These are phyloP conservation scores for Exophiala calicioides DNA, from an alignment of 2,329 filamentous ascomycete genomes.

Conservation along the genomic window DNA sequence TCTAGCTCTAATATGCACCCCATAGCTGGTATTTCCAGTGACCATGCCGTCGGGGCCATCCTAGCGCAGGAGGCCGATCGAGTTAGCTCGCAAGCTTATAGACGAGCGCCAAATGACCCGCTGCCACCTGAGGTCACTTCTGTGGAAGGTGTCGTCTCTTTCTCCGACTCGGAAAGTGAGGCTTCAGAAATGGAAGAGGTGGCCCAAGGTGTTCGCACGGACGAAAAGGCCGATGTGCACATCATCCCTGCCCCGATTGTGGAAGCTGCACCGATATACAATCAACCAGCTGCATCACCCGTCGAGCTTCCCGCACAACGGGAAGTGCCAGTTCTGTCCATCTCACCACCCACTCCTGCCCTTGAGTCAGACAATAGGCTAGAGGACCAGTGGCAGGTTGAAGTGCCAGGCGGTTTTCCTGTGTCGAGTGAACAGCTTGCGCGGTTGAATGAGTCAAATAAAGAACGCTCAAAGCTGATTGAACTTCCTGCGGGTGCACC, in stretches of 20 bases:
- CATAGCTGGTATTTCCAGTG: conserved; percentile 46
- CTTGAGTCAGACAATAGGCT: conserved; percentile 38
- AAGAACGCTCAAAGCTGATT: not conserved
- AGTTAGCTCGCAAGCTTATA: conserved; percentile 18
- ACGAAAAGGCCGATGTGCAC: not conserved
- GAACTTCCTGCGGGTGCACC: not conserved
- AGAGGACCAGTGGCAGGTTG: conserved; percentile 41
- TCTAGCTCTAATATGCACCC: conserved; percentile 37
- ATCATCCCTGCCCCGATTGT: not conserved
- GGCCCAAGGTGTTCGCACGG: not conserved
- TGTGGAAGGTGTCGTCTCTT: conserved; percentile 65
- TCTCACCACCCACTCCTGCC: conserved; percentile 52
- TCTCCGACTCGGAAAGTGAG: conserved; percentile 56
- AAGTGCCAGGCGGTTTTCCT: conserved; percentile 63
- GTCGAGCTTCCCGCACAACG: not conserved
- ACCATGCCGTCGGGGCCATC: conserved; percentile 54
- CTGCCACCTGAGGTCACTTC: conserved; percentile 71
- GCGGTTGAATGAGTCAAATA: conserved; percentile 7
- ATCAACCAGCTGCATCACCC: conserved; percentile 7
- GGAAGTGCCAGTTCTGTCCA: conserved; percentile 45
- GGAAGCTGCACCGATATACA: not conserved
- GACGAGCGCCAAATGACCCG: conserved; percentile 55
- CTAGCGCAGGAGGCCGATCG: conserved; percentile 47
- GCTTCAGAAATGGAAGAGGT: conserved; percentile 15
- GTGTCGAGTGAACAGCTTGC: conserved; percentile 26